Evolutionary conservation across 2,329 filamentous ascomycete species (phyloP), one percentile per base, ranked within the genome.

Genomic region (Penicillium sclerotigenum): DNA sequence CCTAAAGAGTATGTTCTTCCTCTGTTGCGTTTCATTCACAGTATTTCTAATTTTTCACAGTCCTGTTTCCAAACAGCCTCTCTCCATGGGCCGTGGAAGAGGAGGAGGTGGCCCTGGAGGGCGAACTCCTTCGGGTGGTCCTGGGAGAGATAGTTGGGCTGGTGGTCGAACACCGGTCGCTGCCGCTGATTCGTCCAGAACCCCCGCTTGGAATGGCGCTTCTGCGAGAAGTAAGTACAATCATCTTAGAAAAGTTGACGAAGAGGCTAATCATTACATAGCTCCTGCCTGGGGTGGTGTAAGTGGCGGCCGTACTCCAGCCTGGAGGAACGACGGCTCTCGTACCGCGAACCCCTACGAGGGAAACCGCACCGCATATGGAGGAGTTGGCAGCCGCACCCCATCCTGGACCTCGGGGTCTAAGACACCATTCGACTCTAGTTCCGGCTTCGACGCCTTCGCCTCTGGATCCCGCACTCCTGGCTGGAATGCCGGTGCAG

Each of bases 321-420:
- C 80, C 22, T 80, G 78, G 78, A 79, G 77, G 78, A 85, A 84
- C 60, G 81, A 84, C 20, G 80, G 82, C 56, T 81, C 77, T 14
- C 74, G 78, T 52, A 81, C 79, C 34, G 74, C 78, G 26, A 75
- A 77, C 68, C 87, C 87, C 1, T 89, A 90, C 65, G 88, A 77
- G 63, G 88, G 88, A 58, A 87, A 77, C 70, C 86, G 87, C 43
- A 92, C 90, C 16, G 85, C 90, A 1, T 95, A 96, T 65, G 91
- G 91, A 52, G 64, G 62, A 47, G 46, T 70, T 18, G 81, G 82
- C 22, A 86, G 87, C 29, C 84, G 89, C 51, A 91, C 88, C 1
- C 88, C 88, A 8, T 88, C 87, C 5, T 92, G 89, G 89, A 87
- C 87, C 56, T 88, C 90, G 2, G 89, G 88, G 50, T 85, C 87